A percentile compares a stretch with the other conserved stretches of the same genome.
Conservation (phyloP, 768 basidiomycete genomes). For the Cystobasidiopsis lactophilus region DNA sequence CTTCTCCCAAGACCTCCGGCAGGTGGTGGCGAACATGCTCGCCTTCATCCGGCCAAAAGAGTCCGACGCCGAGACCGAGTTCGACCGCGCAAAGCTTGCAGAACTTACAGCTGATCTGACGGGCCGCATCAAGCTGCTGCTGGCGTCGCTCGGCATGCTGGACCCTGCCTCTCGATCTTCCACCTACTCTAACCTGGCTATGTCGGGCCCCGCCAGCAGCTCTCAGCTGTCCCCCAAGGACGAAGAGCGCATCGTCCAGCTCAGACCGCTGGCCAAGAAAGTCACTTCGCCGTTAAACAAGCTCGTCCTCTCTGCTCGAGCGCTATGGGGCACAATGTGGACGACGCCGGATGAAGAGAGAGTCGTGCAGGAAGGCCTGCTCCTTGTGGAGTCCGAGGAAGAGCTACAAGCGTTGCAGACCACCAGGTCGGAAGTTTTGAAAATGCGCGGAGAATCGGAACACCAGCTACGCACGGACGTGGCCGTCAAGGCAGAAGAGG, state of each 20-base stretch:
- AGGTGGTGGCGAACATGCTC: neutral
- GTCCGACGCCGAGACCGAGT: neutral
- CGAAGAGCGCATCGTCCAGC: constrained; percentile 11
- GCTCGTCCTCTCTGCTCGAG: constrained; percentile 71
- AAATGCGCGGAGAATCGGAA: constrained; percentile 3
- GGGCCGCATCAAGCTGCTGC: neutral
- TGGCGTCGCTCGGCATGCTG: constrained; percentile 11
- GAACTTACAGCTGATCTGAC: no score
- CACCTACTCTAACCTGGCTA: neutral
- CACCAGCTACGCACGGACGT: constrained; percentile 9
- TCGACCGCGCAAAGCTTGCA: no score
- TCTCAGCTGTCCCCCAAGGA: neutral
- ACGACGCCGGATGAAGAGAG: constrained; percentile 6
- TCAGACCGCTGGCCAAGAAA: constrained; percentile 21
- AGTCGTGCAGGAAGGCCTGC: neutral
- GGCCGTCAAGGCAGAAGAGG: constrained; percentile 1
- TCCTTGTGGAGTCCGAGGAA: neutral
- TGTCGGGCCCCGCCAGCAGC: neutral
- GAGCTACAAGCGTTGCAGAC: neutral
- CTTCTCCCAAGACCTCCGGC: neutral
- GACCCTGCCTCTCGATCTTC: constrained; percentile 1
- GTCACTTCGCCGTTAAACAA: constrained; percentile 75
- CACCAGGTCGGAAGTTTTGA: neutral
- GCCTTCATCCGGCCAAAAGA: neutral
- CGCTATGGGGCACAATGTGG: constrained; percentile 22